Base-by-base conservation (phyloP, 164 flowering plant species). In the Saururus chinensis region DNA sequence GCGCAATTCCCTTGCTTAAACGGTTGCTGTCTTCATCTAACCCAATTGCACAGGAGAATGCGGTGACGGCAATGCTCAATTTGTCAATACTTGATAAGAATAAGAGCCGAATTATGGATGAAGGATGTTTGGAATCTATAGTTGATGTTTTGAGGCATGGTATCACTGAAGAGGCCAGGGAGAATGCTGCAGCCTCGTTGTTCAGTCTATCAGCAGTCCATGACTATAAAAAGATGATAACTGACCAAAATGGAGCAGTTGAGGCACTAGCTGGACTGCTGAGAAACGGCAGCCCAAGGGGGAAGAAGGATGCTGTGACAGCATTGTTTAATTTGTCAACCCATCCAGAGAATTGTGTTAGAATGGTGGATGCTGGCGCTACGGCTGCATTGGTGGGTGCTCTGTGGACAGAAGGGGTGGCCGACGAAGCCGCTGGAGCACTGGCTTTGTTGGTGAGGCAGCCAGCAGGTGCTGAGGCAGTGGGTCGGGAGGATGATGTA, bases 161-260 rank as follows among this genome's bases (percentile, higher is more conserved):
- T 41, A 67, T 70, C 59, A 89, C 90, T 0, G 79, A 77, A 0
- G 96, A 89, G 63, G 91, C 95, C 30, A 78, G 86, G 68, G 99
- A 89, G 71, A 95, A 95, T 68, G 97, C 99, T 55, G 99, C 99
- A 9, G 99, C 99, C 0, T 84, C 97, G 4, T 75, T 95, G 64
- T 95, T 95, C 68, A 95, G 99, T 71, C 85, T 95, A 22, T 95
- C 97, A 4, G 89, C 93, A 0, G 88, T 87, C 59, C 93, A 89
- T 66, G 89, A 83, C 53, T 87, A 86, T 61, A 95, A 89, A 82
- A 86, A 81, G 74, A 73, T 70, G 67, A 89, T 95, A 60, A 85
- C 96, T 0, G 81, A 75, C 12, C 82, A 86, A 69, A 74, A 60
- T 17, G 92, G 90, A 11, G 96, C 92, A 4, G 77, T 95, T 7